Conservation (phyloP, 495 filamentous ascomycete genomes). For the Sphaerosporella brunnea region DNA sequence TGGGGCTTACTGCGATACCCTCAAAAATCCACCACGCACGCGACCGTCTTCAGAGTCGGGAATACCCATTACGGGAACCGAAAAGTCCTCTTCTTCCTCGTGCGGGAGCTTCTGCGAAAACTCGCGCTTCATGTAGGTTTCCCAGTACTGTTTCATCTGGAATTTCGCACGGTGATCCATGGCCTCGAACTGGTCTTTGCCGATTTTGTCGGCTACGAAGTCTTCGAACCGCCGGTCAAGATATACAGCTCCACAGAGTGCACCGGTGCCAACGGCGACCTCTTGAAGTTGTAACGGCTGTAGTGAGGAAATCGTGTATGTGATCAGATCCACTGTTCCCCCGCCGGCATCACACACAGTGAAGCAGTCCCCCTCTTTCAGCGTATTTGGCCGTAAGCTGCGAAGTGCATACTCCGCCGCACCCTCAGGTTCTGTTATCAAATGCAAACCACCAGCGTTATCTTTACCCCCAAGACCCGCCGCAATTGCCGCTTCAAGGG, state of each 20-base stretch:
- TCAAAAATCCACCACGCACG: slow-evolving; percentile 46
- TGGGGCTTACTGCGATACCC: slow-evolving; percentile 33
- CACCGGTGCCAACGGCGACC: slow-evolving; percentile 34
- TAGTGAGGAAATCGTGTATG: slow-evolving; percentile 29
- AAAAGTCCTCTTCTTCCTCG: slow-evolving; percentile 21
- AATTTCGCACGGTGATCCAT: slow-evolving; percentile 31
- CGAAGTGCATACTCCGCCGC: slow-evolving; percentile 36
- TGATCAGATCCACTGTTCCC: slow-evolving; percentile 34
- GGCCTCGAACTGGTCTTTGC: slow-evolving; percentile 39
- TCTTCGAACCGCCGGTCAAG: slow-evolving; percentile 54
- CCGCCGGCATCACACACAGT: slow-evolving; percentile 34
- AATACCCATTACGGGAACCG: slow-evolving; percentile 33
- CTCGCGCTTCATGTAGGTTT: slow-evolving; percentile 52
- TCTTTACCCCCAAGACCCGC: slow-evolving; percentile 42
- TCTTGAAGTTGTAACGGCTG: slow-evolving; percentile 28
- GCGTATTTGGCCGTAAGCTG: slow-evolving; percentile 38
- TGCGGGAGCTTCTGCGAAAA: slow-evolving; percentile 49
- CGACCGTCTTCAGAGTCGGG: slow-evolving; percentile 47
- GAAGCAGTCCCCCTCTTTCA: slow-evolving; percentile 31
- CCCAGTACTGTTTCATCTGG: slow-evolving; percentile 54
- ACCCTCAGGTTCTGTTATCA: slow-evolving; percentile 35
- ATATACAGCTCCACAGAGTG: slow-evolving; percentile 50
- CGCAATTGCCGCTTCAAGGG: slow-evolving; percentile 45
- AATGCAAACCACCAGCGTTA: slow-evolving; percentile 3
- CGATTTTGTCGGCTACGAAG: slow-evolving; percentile 42